A percentile compares a stretch with the other conserved stretches of the same genome.
Evolutionary conservation across 1,139 yeast species (phyloP).

Genomic region (Scheffersomyces insectosa): DNA sequence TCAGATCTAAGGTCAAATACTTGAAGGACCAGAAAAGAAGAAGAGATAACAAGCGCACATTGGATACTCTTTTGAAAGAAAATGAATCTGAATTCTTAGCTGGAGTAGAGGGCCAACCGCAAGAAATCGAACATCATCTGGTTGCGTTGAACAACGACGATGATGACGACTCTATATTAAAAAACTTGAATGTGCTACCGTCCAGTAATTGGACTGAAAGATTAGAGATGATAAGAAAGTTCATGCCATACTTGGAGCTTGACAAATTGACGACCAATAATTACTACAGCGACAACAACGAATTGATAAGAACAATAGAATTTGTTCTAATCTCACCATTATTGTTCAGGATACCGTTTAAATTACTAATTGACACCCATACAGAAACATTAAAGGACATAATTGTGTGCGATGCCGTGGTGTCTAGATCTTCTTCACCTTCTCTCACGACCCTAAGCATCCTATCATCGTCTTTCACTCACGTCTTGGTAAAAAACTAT

Average conservation of each 20-base stretch:
- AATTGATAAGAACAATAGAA: conserved; percentile 19
- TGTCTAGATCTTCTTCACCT: conserved; percentile 1
- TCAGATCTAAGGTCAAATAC: conserved; percentile 17
- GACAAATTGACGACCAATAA: conserved; percentile 17
- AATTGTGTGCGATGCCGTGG: conserved; percentile 2
- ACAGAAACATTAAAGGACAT: conserved; percentile 19
- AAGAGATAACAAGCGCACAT: conserved; percentile 14
- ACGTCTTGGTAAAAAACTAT: conserved; percentile 21
- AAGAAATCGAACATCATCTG: not conserved
- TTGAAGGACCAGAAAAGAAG: conserved; percentile 18
- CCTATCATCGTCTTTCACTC: conserved; percentile 25
- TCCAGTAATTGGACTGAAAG: conserved; percentile 37
- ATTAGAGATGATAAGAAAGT: conserved; percentile 24
- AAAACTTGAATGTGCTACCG: conserved; percentile 36
- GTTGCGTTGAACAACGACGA: conserved; percentile 8
- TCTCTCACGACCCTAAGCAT: conserved; percentile 11
- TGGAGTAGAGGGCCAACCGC: not conserved
- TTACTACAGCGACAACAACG: conserved; percentile 6
- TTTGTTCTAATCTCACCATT: conserved; percentile 24
- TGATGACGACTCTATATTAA: conserved; percentile 20
- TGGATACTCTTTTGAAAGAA: conserved; percentile 25
- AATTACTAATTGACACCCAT: conserved; percentile 17
- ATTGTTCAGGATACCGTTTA: conserved; percentile 23
- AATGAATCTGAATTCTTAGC: conserved; percentile 17
- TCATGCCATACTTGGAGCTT: conserved; percentile 28